These are phyloP conservation scores for Apiotrichum siamense DNA, from an alignment of 1,284 basidiomycete species.

Conservation along the genomic window DNA sequence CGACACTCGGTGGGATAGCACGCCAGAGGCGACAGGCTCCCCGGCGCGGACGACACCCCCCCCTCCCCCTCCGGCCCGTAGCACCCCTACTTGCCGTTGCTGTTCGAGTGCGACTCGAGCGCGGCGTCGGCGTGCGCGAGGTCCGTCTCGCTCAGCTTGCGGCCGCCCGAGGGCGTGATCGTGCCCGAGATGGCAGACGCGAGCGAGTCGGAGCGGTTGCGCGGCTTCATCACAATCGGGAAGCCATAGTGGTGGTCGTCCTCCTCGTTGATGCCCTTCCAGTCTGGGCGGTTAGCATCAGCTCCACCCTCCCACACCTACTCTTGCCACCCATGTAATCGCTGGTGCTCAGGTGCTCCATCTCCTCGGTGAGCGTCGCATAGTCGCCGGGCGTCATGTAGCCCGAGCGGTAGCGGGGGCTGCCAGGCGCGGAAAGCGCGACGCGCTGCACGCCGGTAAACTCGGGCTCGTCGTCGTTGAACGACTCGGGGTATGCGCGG, in stretches of 20 bases:
- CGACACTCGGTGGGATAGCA: no score
- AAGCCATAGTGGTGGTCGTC: conserved; percentile 90
- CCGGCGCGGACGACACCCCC: no score
- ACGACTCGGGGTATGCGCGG: conserved; percentile 91
- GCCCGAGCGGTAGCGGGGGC: conserved; percentile 71
- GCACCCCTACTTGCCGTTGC: conserved; percentile 13
- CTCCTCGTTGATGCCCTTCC: conserved; percentile 52
- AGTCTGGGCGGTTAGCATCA: conserved; percentile 22
- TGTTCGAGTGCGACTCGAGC: conserved; percentile 49
- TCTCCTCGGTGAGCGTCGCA: conserved; percentile 92
- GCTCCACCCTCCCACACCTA: conserved; percentile 42
- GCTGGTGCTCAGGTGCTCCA: conserved; percentile 77
- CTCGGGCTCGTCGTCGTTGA: conserved; percentile 63
- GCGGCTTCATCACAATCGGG: conserved; percentile 79
- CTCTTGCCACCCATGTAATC: conserved; percentile 73
- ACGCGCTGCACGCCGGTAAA: conserved; percentile 60
- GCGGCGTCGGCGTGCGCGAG: conserved; percentile 75
- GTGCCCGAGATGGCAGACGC: conserved; percentile 68
- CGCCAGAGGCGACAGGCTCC: no score
- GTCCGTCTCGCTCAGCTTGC: conserved; percentile 73
- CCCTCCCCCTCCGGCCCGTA: no score
- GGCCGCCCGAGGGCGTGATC: conserved; percentile 75
- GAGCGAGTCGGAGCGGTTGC: conserved; percentile 70
- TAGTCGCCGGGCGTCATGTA: conserved; percentile 74
- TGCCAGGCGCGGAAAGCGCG: conserved; percentile 72